Conservation (phyloP, 805 yeast species). For the Torulaspora gathmanii region DNA sequence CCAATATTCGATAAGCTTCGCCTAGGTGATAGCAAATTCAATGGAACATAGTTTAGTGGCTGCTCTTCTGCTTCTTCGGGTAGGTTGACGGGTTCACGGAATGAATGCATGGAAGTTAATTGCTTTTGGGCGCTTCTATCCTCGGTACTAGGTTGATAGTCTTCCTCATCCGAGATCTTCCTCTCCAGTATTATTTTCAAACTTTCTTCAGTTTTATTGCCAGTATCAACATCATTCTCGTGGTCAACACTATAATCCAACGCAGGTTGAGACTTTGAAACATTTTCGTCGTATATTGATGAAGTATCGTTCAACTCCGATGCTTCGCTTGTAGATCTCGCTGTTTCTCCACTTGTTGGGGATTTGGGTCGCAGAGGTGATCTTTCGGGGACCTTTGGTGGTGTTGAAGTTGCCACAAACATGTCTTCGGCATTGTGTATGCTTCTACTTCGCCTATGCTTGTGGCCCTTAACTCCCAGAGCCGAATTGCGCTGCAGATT, state of each 20-base stretch:
- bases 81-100: constrained; percentile 6
- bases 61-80: constrained; percentile 4
- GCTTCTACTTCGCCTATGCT: constrained; percentile 34
- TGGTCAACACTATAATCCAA: neutral
- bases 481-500: constrained; percentile 13
- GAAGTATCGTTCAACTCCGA: neutral
- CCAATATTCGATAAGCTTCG: constrained; percentile 27
- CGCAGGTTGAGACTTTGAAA: neutral
- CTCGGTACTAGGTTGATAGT: neutral
- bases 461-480: constrained; percentile 18
- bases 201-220: constrained; percentile 16
- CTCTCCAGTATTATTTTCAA: constrained; percentile 14
- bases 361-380: constrained; percentile 22
- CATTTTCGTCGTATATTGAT: neutral
- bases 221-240: neutral
- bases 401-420: constrained; percentile 21
- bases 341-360: neutral
- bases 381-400: constrained; percentile 20
- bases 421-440: constrained; percentile 23
- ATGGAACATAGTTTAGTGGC: neutral
- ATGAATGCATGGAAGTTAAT: constrained; percentile 10
- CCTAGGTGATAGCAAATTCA: constrained; percentile 20
- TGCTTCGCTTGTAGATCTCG: neutral
- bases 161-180: neutral
- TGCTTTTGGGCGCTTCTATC: neutral